A percentile compares a stretch with the other conserved stretches of the same genome.
These are phyloP conservation scores for Bipolaris victoriae DNA, from an alignment of 2,329 filamentous ascomycete species.

Conservation along the genomic window DNA sequence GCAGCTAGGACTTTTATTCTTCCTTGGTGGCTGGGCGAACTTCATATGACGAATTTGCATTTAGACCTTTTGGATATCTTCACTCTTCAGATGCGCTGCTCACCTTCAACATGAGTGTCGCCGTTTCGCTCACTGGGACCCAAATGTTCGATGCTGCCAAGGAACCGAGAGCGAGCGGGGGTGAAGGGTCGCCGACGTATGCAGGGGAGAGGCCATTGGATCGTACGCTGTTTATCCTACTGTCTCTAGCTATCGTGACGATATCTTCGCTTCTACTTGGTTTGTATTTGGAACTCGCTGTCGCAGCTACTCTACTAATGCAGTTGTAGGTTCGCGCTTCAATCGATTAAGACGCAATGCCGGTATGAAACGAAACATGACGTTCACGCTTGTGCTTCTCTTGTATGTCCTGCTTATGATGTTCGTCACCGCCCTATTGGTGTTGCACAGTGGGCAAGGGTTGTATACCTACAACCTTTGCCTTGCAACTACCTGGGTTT, in stretches of 20 bases:
- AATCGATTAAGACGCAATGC: constrained; percentile 3
- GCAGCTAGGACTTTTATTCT: not conserved
- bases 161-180: not conserved
- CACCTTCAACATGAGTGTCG: not conserved
- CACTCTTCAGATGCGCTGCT: not conserved
- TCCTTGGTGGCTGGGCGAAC: not conserved
- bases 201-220: not conserved
- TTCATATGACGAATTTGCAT: not conserved
- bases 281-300: not conserved
- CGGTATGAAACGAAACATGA: constrained; percentile 20
- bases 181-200: not conserved
- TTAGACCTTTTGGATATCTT: not conserved
- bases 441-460: constrained; percentile 39
- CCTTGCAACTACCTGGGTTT: constrained; percentile 43
- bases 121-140: not conserved
- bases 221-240: not conserved
- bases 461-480: constrained; percentile 35
- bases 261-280: not conserved
- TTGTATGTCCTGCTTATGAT: constrained; percentile 26
- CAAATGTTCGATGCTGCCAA: not conserved
- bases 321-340: constrained; percentile 5
- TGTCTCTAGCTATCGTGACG: not conserved
- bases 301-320: not conserved
- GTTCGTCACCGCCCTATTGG: constrained; percentile 26
- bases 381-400: constrained; percentile 21